phyloP scores from a whole-genome alignment of 192 early-diverging fungal genomes.

The Coemansia interrupta region DNA sequence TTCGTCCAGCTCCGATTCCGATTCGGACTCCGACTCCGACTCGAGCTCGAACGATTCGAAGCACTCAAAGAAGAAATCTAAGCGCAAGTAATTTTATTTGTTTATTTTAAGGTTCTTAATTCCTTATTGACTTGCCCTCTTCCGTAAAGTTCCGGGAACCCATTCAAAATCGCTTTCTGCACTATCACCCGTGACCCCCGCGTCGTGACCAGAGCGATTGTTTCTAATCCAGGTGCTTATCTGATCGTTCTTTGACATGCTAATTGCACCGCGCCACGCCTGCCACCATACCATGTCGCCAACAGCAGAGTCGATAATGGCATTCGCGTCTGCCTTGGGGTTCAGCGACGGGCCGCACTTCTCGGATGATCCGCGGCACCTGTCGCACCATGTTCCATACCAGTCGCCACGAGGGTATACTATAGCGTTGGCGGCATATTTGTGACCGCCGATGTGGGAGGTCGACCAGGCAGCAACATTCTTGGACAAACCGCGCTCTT shows the following conservation, averaged over 20 bases:
- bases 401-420: constrained; percentile 53
- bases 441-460: constrained; percentile 53
- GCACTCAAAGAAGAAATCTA: constrained; percentile 26
- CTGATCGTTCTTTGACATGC: constrained; percentile 49
- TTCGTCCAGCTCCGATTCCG: constrained; percentile 8
- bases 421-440: constrained; percentile 51
- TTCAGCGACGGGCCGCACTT: background rate
- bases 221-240: constrained; percentile 23
- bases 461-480: constrained; percentile 45
- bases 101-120: background rate
- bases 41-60: constrained; percentile 18
- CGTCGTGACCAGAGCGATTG: constrained; percentile 5
- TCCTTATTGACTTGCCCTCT: background rate
- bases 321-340: constrained; percentile 15
- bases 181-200: constrained; percentile 4
- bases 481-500: constrained; percentile 12
- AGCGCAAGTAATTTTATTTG: background rate
- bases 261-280: constrained; percentile 49
- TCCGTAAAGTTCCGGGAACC: constrained; percentile 14
- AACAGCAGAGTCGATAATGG: constrained; percentile 31
- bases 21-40: constrained; percentile 1
- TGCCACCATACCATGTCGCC: constrained; percentile 43
- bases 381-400: constrained; percentile 51
- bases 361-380: constrained; percentile 10
- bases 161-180: constrained; percentile 18